Conservation (phyloP, 306 rosid genomes). For the Trifolium fragiferum region DNA sequence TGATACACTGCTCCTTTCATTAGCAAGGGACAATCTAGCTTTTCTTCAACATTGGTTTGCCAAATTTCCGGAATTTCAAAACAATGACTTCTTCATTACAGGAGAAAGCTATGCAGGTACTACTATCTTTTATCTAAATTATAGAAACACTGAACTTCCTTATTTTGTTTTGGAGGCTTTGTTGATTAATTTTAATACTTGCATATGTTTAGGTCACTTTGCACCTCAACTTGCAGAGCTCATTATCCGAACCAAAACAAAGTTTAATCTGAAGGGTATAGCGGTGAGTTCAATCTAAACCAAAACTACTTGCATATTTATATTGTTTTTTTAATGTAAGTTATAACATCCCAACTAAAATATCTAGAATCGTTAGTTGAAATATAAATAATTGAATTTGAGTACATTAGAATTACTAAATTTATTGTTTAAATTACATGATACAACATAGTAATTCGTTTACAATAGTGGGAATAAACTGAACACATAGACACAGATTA, state of each 20-base stretch:
- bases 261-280: constrained; percentile 67
- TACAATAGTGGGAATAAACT: too few species aligned
- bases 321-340: too few species aligned
- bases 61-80: constrained; percentile 54
- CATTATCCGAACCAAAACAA: constrained; percentile 49
- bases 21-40: constrained; percentile 68
- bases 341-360: too few species aligned
- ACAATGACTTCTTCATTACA: constrained; percentile 63
- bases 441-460: too few species aligned
- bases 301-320: too few species aligned
- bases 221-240: constrained; percentile 80
- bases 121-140: background rate
- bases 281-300: constrained; percentile 71
- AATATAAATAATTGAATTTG: too few species aligned
- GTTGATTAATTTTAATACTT: background rate
- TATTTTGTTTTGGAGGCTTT: background rate
- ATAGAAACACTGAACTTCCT: too few species aligned
- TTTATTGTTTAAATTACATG: too few species aligned
- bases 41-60: constrained; percentile 63
- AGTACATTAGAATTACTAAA: too few species aligned
- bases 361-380: too few species aligned
- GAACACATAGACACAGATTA: too few species aligned
- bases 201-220: constrained; percentile 62
- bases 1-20: background rate
- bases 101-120: constrained; percentile 90